Percentiles rank a stretch among this genome's conserved stretches.
phyloP scores from a whole-genome alignment of 2,329 filamentous ascomycete species.

The Aspergillus amoenus region DNA sequence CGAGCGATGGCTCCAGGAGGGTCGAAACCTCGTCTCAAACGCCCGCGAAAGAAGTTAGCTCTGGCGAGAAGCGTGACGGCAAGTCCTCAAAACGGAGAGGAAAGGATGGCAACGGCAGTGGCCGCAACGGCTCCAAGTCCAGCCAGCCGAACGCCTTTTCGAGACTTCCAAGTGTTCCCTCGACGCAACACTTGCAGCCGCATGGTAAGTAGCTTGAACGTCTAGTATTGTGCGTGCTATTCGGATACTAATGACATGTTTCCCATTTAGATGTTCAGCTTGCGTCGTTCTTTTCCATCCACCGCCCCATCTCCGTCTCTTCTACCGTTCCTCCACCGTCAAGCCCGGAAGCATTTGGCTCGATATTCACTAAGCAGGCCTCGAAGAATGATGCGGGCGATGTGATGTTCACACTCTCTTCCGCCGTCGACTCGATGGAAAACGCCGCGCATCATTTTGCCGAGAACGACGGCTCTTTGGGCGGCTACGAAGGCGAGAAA shows the following conservation, averaged over 20 bases:
- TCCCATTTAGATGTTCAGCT: constrained; percentile 71
- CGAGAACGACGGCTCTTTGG: constrained; percentile 36
- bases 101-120: constrained; percentile 33
- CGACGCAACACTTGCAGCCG: constrained; percentile 49
- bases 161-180: constrained; percentile 50
- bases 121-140: constrained; percentile 36
- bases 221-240: background rate
- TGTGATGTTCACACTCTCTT: constrained; percentile 66
- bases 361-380: constrained; percentile 70
- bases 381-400: constrained; percentile 48
- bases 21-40: constrained; percentile 41
- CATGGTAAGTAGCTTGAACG: constrained; percentile 38
- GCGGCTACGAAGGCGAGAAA: constrained; percentile 34
- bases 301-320: constrained; percentile 88
- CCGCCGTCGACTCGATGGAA: constrained; percentile 47
- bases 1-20: constrained; percentile 46
- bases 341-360: constrained; percentile 72
- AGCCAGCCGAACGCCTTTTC: constrained; percentile 40
- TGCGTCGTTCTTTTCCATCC: constrained; percentile 92
- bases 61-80: constrained; percentile 36
- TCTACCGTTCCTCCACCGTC: constrained; percentile 73
- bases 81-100: constrained; percentile 36
- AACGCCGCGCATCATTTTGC: constrained; percentile 32
- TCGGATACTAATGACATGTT: background rate
- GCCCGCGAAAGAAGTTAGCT: constrained; percentile 39